These are phyloP conservation scores for Saccharum spontaneum DNA, from an alignment of 176 grass and related monocot genomes.

Conservation along the genomic window DNA sequence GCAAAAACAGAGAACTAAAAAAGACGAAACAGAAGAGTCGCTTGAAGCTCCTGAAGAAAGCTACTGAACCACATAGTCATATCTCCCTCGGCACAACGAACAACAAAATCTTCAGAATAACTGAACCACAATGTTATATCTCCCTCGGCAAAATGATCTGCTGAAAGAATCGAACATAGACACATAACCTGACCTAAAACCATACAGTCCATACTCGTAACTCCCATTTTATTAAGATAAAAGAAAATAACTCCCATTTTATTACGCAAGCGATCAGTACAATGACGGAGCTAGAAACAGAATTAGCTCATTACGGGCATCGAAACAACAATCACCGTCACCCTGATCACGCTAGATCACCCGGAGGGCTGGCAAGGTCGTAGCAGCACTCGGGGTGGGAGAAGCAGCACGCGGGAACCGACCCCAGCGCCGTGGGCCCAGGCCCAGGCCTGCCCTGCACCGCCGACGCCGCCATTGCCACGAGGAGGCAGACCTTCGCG, in stretches of 20 bases:
- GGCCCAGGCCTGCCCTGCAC: slow-evolving; percentile 14
- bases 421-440: background rate
- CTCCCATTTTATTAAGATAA: background rate
- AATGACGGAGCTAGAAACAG: background rate
- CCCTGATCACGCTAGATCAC: background rate
- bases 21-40: too few relatives aligned
- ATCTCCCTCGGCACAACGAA: too few relatives aligned
- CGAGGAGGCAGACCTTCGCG: slow-evolving; percentile 25
- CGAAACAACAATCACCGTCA: background rate
- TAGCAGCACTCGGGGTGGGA: slow-evolving; percentile 30
- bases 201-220: background rate
- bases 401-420: slow-evolving; percentile 12
- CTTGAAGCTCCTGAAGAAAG: too few relatives aligned
- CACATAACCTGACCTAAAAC: background rate
- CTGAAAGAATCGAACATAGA: background rate
- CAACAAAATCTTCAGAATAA: too few relatives aligned
- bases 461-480: slow-evolving; percentile 16
- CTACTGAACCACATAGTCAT: too few relatives aligned
- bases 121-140: background rate
- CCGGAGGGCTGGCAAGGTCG: background rate
- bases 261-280: background rate
- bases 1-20: too few relatives aligned
- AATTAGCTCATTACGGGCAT: background rate
- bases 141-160: background rate
- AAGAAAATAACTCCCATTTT: background rate